phyloP scores from a whole-genome alignment of 495 filamentous ascomycete genomes.

The Elaphomyces granulatus region DNA sequence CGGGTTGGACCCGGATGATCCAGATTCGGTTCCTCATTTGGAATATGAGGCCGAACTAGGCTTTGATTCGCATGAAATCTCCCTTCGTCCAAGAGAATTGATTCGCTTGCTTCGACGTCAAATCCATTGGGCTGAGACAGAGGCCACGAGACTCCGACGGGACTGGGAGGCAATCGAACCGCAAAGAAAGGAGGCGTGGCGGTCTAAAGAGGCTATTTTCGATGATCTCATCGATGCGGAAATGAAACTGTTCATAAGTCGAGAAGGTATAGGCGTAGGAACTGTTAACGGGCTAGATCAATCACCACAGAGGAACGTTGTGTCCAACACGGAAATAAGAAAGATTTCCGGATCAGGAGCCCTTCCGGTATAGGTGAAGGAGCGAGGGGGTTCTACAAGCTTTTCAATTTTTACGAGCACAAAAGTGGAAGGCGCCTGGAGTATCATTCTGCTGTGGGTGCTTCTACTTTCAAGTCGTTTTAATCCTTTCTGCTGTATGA shows the following conservation, averaged over 20 bases:
- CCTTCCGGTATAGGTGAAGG: too few species aligned
- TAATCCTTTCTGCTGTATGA: too few species aligned
- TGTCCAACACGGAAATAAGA: too few species aligned
- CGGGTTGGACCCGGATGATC: background rate
- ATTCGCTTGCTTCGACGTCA: constrained; percentile 62
- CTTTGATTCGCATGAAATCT: constrained; percentile 61
- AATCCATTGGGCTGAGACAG: constrained; percentile 66
- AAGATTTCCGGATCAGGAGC: too few species aligned
- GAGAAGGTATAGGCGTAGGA: too few species aligned
- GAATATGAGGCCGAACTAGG: constrained; percentile 24
- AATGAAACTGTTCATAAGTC: constrained; percentile 29
- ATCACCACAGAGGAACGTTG: too few species aligned
- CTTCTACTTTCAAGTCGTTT: too few species aligned
- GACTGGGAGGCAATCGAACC: constrained; percentile 54
- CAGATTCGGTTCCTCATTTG: constrained; percentile 10
- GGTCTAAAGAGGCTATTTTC: constrained; percentile 60
- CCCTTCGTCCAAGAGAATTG: constrained; percentile 52
- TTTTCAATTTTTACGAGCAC: too few species aligned
- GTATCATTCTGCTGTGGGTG: too few species aligned
- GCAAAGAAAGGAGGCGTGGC: constrained; percentile 61
- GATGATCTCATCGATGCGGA: constrained; percentile 47
- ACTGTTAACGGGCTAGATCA: too few species aligned
- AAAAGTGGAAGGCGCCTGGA: too few species aligned
- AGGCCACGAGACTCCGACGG: constrained; percentile 42
- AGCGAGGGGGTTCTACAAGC: too few species aligned